These are phyloP conservation scores for Sicyos baderoa DNA, from an alignment of 306 rosid species.

Conservation along the genomic window DNA sequence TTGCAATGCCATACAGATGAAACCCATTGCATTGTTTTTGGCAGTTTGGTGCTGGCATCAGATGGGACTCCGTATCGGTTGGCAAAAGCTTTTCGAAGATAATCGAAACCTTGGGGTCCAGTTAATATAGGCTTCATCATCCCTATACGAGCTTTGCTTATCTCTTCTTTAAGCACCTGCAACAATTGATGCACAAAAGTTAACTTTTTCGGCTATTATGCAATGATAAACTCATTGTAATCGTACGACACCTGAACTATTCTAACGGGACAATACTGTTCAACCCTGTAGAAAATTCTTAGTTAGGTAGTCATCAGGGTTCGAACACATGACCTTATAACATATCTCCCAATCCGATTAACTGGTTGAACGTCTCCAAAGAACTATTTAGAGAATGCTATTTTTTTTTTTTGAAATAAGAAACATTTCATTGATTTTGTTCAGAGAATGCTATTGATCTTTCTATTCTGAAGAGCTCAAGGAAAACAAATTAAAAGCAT, in stretches of 20 bases:
- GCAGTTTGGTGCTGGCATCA: slow-evolving; percentile 48
- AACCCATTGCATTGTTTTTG: slow-evolving; percentile 58
- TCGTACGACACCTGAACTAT: no score
- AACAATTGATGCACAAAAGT: neutral
- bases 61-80: slow-evolving; percentile 69
- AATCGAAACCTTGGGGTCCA: slow-evolving; percentile 86
- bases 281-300: no score
- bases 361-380: neutral
- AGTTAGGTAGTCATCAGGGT: no score
- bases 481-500: neutral
- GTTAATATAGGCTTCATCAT: slow-evolving; percentile 66
- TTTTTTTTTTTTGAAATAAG: no score
- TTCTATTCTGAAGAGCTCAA: neutral
- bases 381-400: no score
- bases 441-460: neutral
- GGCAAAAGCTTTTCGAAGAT: slow-evolving; percentile 72
- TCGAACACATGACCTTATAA: no score
- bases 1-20: slow-evolving; percentile 50
- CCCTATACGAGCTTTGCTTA: slow-evolving; percentile 75
- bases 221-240: neutral
- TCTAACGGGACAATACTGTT: no score
- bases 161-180: slow-evolving; percentile 80
- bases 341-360: neutral
- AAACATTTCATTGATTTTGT: no score
- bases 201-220: neutral